Evolutionary conservation across 805 yeast genomes (phyloP).

Genomic region (Candida verbasci): DNA sequence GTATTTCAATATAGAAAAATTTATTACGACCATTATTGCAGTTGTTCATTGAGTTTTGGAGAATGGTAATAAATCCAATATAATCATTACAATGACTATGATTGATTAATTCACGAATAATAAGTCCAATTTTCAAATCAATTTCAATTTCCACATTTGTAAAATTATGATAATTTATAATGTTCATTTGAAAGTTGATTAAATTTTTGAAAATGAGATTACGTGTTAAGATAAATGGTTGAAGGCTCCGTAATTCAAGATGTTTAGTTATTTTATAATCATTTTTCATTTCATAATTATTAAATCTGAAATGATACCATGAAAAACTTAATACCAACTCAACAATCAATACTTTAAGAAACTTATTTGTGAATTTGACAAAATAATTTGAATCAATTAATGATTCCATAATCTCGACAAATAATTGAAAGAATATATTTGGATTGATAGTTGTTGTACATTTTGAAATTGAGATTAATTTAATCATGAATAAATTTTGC

Average conservation of each 20-base stretch:
- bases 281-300: conserved; percentile 1
- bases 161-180: neutral
- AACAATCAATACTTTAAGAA: conserved; percentile 25
- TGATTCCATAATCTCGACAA: conserved; percentile 34
- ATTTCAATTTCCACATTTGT: conserved; percentile 4
- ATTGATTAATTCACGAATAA: conserved; percentile 13
- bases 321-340: conserved; percentile 43
- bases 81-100: conserved; percentile 25
- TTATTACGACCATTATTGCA: conserved; percentile 14
- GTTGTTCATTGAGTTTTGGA: conserved; percentile 29
- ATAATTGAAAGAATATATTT: conserved; percentile 12
- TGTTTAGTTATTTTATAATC: neutral
- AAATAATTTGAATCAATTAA: conserved; percentile 33
- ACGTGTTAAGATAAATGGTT: conserved; percentile 27
- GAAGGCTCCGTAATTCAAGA: conserved; percentile 15
- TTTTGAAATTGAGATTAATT: conserved; percentile 14
- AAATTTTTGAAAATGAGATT: conserved; percentile 23
- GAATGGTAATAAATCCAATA: conserved; percentile 25
- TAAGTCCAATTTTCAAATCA: conserved; percentile 12
- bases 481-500: conserved; percentile 13
- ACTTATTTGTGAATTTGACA: conserved; percentile 15
- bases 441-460: conserved; percentile 19
- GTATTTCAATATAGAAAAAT: conserved; percentile 22
- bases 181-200: neutral
- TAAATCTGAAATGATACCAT: conserved; percentile 41